Evolutionary conservation across 2,329 filamentous ascomycete genomes (phyloP), one percentile per base, ranked within the genome.

Genomic region (Talaromyces verruculosus): DNA sequence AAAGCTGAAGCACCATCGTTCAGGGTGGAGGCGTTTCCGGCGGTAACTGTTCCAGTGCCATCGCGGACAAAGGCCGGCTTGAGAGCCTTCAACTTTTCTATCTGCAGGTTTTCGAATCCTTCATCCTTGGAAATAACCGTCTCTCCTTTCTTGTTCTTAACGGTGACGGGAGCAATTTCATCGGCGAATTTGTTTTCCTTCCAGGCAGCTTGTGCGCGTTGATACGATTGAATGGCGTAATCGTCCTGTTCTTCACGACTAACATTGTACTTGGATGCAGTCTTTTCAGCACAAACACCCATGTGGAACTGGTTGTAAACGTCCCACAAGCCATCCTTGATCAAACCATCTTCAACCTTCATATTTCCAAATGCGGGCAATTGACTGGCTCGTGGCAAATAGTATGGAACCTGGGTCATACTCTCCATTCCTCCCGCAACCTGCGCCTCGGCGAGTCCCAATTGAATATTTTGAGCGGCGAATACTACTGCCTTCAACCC

Each of bases 241-340:
- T 90, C 85, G 74, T 99, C 95, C 81, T 99, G 95, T 76, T 91
- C 88, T 78, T 97, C 88, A 15, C 95, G 84, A 8, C 90, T 89
- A 69, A 99, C 86, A 0, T 85, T 82, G 78, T 92, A 86, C 72
- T 93, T 94, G 84, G 96, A 97, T 58, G 91, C 95, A 1, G 94
- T 97, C 71, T 90, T 92, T 82, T 99, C 95, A 17, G 93, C 93
- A 76, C 95, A 99, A 72, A 95, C 93, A 51, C 95, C 95, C 95
- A 99, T 99, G 80, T 98, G 95, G 74, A 97, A 91, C 76, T 97
- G 87, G 77, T 96, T 93, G 80, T 97, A 99, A 15, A 97, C 94
- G 76, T 99, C 95, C 83, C 92, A 97, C 68, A 99, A 81, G 0
- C 95, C 95, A 74, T 99, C 95, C 78, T 95, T 95, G 76, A 98